phyloP scores from a whole-genome alignment of 306 rosid genomes.

The Cucurbita ficifolia region DNA sequence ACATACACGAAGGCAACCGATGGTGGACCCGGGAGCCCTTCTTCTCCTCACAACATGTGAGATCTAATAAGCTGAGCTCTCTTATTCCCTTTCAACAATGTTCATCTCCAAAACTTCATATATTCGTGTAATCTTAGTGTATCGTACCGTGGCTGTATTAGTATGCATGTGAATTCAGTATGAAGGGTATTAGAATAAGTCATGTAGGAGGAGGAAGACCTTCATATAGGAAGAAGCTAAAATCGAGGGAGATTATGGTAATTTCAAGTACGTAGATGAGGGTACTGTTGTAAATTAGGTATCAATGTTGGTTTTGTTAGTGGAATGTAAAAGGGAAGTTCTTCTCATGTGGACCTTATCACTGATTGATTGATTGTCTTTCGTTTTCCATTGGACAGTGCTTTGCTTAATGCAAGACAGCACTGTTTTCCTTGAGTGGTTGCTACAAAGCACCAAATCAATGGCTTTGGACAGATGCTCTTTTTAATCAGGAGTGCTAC shows the following conservation, averaged over 20 bases:
- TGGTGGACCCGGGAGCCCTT: slow-evolving; percentile 34
- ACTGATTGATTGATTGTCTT: neutral
- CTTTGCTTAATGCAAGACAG: neutral
- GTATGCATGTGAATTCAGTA: neutral
- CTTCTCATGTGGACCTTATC: neutral
- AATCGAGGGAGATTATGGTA: neutral
- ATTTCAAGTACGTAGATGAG: neutral
- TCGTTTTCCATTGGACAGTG: neutral
- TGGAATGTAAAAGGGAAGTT: neutral
- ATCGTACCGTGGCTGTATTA: neutral
- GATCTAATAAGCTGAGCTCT: slow-evolving; percentile 5
- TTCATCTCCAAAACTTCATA: neutral
- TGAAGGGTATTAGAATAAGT: neutral
- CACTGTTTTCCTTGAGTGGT: neutral
- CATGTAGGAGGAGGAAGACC: neutral
- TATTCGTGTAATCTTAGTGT: neutral
- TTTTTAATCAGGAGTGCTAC: too few relatives aligned
- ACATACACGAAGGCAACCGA: slow-evolving; percentile 39
- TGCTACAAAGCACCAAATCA: neutral
- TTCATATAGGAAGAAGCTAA: neutral
- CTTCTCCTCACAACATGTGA: slow-evolving; percentile 68
- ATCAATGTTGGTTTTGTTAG: neutral
- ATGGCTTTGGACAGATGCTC: neutral
- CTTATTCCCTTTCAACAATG: neutral
- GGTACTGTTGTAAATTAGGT: neutral